Percentiles rank a stretch among this genome's conserved stretches.
These are phyloP conservation scores for Daedaleopsis sinensis DNA, from an alignment of 768 basidiomycete species.

Conservation along the genomic window DNA sequence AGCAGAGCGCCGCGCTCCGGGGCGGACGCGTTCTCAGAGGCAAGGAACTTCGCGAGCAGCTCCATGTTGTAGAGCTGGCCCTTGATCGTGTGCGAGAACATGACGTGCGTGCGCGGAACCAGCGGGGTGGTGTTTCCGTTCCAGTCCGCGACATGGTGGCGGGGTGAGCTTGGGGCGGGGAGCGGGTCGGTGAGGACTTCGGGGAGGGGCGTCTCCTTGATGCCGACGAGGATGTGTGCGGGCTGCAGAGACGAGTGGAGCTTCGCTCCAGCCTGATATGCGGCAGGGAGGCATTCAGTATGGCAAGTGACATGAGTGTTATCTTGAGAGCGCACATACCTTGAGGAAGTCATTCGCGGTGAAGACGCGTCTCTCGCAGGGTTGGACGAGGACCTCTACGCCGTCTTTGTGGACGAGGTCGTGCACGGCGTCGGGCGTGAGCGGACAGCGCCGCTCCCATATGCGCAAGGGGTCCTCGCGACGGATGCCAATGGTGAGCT, in stretches of 20 bases:
- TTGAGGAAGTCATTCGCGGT: conserved; percentile 60
- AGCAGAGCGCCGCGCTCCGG: conserved; percentile 23
- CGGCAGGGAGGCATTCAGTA: not conserved
- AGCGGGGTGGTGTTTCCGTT: conserved; percentile 5
- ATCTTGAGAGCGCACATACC: conserved; percentile 44
- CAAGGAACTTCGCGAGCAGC: conserved; percentile 67
- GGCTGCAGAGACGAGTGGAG: conserved; percentile 56
- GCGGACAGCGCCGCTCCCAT: conserved; percentile 86
- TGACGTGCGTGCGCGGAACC: conserved; percentile 70
- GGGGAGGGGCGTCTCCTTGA: conserved; percentile 81
- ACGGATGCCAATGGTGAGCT: conserved; percentile 57
- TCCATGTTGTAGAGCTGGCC: conserved; percentile 87
- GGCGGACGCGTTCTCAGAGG: conserved; percentile 25
- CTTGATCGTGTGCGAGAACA: conserved; percentile 93
- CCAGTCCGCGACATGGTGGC: conserved; percentile 13
- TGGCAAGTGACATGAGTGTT: not conserved
- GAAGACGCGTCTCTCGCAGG: conserved; percentile 78
- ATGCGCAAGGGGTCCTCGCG: conserved; percentile 79
- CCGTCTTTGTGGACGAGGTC: conserved; percentile 57
- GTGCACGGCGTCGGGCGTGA: conserved; percentile 76
- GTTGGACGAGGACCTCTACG: conserved; percentile 73
- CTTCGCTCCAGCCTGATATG: conserved; percentile 72
- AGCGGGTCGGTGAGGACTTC: conserved; percentile 57
- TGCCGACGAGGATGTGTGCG: conserved; percentile 81
- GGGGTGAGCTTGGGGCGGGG: conserved; percentile 23